These are phyloP conservation scores for Daldinia sp. DNA, from an alignment of 2,329 filamentous ascomycete genomes.

Conservation along the genomic window DNA sequence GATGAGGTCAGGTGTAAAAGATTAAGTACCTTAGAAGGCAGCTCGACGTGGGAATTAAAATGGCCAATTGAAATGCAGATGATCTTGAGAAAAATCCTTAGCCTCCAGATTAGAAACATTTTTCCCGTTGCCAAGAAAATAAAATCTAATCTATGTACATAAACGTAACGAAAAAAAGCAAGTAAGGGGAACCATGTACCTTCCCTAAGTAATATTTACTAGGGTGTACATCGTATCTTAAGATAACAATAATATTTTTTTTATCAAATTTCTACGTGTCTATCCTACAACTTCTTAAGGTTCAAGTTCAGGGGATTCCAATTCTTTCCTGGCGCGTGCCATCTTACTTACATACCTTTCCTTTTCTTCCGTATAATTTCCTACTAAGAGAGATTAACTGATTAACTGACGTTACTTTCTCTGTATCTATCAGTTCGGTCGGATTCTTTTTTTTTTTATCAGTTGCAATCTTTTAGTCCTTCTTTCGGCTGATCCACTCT, in stretches of 20 bases:
- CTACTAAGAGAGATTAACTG: background rate
- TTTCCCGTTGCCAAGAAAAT: constrained; percentile 37
- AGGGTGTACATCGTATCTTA: constrained; percentile 25
- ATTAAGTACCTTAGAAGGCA: background rate
- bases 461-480: constrained; percentile 20
- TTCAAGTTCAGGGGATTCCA: constrained; percentile 30
- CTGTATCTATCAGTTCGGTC: constrained; percentile 10
- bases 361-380: constrained; percentile 18
- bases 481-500: constrained; percentile 25
- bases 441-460: constrained; percentile 8
- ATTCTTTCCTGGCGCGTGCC: constrained; percentile 29
- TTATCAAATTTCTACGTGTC: constrained; percentile 31
- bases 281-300: constrained; percentile 22
- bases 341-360: constrained; percentile 21
- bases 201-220: constrained; percentile 17
- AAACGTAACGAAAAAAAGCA: constrained; percentile 35
- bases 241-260: constrained; percentile 28
- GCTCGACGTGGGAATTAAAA: constrained; percentile 3
- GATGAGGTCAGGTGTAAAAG: constrained; percentile 1
- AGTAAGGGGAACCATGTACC: constrained; percentile 27
- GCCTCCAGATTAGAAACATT: constrained; percentile 33
- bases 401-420: constrained; percentile 23
- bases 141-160: constrained; percentile 37
- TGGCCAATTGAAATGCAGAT: constrained; percentile 35
- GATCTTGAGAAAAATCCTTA: constrained; percentile 33